Evolutionary conservation across 2,329 filamentous ascomycete genomes (phyloP).

Genomic region (Leptographium lundbergii): DNA sequence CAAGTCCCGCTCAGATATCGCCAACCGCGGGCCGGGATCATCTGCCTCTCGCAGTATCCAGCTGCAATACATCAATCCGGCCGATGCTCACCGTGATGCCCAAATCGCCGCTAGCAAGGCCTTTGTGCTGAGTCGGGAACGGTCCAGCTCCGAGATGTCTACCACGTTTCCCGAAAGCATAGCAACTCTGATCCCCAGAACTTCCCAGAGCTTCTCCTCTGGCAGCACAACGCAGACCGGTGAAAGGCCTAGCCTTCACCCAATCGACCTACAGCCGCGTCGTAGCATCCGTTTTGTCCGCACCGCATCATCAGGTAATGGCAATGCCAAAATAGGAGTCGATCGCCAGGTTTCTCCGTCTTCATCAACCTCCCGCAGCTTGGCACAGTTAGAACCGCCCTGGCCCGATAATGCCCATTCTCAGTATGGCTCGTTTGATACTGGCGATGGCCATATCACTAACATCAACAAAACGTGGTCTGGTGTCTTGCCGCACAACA

Average conservation of each 20-base stretch:
- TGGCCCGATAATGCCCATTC: too few species aligned
- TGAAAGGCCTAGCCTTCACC: not conserved
- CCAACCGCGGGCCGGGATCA: constrained; percentile 40
- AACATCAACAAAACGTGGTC: constrained; percentile 9
- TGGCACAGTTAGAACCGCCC: not conserved
- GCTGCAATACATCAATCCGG: constrained; percentile 36
- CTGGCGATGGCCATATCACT: not conserved
- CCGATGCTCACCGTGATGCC: constrained; percentile 43
- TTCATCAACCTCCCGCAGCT: not conserved
- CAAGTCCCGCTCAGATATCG: constrained; percentile 29
- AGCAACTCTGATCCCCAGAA: not conserved
- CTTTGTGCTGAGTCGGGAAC: constrained; percentile 38
- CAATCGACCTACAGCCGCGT: constrained; percentile 23
- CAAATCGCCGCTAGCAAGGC: constrained; percentile 49
- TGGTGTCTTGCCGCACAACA: constrained; percentile 1
- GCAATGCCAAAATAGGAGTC: not conserved
- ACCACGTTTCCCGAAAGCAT: constrained; percentile 7
- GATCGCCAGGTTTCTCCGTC: not conserved
- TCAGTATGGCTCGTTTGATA: not conserved
- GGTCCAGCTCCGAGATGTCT: constrained; percentile 21
- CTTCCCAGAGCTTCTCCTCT: not conserved
- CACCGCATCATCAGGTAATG: not conserved
- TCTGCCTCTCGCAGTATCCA: constrained; percentile 30
- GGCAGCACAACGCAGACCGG: not conserved
- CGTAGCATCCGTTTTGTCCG: constrained; percentile 44